Evolutionary conservation across 768 basidiomycete genomes (phyloP), one percentile per base, ranked within the genome.

Genomic region (Lactarius vividus): DNA sequence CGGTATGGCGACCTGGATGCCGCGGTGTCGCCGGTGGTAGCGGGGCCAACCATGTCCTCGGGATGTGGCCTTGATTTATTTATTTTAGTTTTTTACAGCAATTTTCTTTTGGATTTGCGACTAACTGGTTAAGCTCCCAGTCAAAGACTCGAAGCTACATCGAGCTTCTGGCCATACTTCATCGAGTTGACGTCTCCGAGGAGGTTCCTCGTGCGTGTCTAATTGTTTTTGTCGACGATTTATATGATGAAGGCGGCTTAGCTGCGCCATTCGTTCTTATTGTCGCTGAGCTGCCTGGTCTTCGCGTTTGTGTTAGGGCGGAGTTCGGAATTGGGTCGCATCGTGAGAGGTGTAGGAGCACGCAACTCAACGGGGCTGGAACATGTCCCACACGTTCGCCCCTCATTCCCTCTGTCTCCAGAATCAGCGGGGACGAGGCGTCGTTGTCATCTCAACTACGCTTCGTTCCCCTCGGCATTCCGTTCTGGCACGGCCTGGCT

Each of bases 111-210:
- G 56, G 84, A 66, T 54, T 83, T 83, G 3, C 87, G 85, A 68
- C 83, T 86, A 10, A 77, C 40, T 85, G 83, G 71, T 89, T 88
- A 69, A 91, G 91, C 33, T 9, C 33, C 33, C 33, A 9, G 33
- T 33, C 33, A 65, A 88, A 88, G 1, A 80, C 79, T 69, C 88
- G 86, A 71, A 87, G 33, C 33, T 9, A 33, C 33, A 33, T 37
- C 88, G 2, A 75, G 68, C 70, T 81, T 86, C 77, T 87, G 88
- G 4, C 84, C 85, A 20, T 81, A 80, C 69, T 88, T 89, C 8
- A 78, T 86, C 1, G 87, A 88, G 13, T 88, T 87, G 39, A 91
- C 76, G 33, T 33, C 33, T 9, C 9, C 33, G 33, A 33, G 8
- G 33, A 33, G 0, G 88, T 82, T 26, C 33, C 4, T 76, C 77